Percentiles rank a stretch among this genome's conserved stretches.
Conservation (phyloP, 164 flowering plant genomes). For the Nymphaea colorata region DNA sequence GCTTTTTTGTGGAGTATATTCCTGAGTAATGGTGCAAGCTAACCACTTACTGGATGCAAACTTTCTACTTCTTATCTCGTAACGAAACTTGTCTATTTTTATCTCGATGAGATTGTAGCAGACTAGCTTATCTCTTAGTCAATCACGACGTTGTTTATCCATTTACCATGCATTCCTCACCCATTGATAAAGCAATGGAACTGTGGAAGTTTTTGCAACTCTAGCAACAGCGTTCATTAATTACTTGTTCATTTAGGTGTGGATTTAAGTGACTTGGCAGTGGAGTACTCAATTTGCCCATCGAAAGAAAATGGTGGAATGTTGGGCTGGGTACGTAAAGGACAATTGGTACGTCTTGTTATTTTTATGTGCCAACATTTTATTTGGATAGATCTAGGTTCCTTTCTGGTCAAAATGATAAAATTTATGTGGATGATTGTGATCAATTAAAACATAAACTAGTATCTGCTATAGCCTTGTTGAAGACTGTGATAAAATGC, state of each 20-base stretch:
- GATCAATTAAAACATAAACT: not conserved
- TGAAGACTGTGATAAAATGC: not conserved
- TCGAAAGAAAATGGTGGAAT: constrained; percentile 84
- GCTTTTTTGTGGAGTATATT: no score
- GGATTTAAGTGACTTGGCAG: constrained; percentile 85
- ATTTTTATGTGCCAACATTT: no score
- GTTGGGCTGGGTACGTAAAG: constrained; percentile 92
- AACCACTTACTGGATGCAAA: not conserved
- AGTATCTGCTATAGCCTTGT: not conserved
- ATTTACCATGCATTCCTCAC: no score
- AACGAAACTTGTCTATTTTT: not conserved
- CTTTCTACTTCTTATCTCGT: not conserved
- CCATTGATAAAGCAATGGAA: not conserved
- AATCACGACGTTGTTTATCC: not conserved
- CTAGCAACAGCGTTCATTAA: not conserved
- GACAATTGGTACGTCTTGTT: constrained; percentile 65
- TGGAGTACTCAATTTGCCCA: constrained; percentile 72
- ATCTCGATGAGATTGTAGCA: not conserved
- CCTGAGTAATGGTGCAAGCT: no score
- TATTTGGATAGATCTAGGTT: no score
- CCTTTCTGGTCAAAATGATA: not conserved
- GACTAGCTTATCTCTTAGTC: not conserved
- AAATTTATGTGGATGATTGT: no score
- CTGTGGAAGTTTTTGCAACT: not conserved
- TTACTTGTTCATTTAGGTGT: constrained; percentile 33